Evolutionary conservation across 2,329 filamentous ascomycete species (phyloP).

Genomic region (Ascocoryne sarcoides): DNA sequence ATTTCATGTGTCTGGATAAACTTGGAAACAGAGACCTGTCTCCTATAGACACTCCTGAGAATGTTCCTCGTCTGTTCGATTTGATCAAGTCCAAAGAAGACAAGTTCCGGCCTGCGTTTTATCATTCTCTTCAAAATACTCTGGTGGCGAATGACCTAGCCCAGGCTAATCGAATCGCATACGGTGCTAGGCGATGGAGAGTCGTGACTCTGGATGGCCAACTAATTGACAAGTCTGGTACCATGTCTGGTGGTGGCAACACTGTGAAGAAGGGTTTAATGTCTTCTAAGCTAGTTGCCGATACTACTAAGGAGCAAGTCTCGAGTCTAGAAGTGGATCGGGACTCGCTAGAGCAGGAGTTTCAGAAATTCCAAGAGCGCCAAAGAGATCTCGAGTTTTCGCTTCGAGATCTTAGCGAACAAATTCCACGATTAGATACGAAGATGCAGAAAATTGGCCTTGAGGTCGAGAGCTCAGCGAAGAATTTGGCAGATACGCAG

Average conservation of each 20-base stretch:
- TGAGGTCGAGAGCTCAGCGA: slow-evolving; percentile 78
- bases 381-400: slow-evolving; percentile 70
- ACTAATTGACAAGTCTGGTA: slow-evolving; percentile 95
- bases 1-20: slow-evolving; percentile 93
- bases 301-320: slow-evolving; percentile 83
- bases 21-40: slow-evolving; percentile 70
- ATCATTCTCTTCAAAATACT: slow-evolving; percentile 90
- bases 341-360: slow-evolving; percentile 74
- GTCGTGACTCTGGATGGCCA: slow-evolving; percentile 94
- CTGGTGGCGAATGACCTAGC: slow-evolving; percentile 84
- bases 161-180: slow-evolving; percentile 96
- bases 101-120: slow-evolving; percentile 83
- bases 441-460: slow-evolving; percentile 84
- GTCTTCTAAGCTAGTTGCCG: slow-evolving; percentile 90
- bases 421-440: slow-evolving; percentile 79
- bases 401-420: slow-evolving; percentile 62
- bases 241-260: slow-evolving; percentile 94
- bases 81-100: slow-evolving; percentile 83
- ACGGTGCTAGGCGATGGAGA: slow-evolving; percentile 86
- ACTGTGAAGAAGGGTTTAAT: slow-evolving; percentile 87
- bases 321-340: slow-evolving; percentile 78
- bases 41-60: slow-evolving; percentile 78
- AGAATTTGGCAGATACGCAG: slow-evolving; percentile 75
- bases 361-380: slow-evolving; percentile 75
- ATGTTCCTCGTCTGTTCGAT: slow-evolving; percentile 87